Base-by-base conservation (phyloP, 2,329 filamentous ascomycete genomes). In the Cladophialophora exuberans region DNA sequence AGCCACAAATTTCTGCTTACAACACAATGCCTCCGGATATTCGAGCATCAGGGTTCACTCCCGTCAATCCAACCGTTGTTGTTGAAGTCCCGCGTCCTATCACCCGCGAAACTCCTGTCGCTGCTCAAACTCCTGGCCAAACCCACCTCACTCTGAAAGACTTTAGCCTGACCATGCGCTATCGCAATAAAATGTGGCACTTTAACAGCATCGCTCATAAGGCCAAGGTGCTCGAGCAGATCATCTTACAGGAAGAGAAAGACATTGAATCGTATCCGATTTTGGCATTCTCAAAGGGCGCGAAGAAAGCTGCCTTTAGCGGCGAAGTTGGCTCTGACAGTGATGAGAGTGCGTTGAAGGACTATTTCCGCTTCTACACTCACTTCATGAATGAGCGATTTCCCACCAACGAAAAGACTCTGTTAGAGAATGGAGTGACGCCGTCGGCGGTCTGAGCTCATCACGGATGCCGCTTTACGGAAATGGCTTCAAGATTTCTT, bases 361-460 rank as follows among this genome's bases (percentile, higher is more conserved):
- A 56, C 26, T 56, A 56, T 41, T 56, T 56, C 31, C 38, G 41
- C 25, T 50, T 50, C 25, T 55, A 55, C 18, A 49, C 45, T 6
- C 52, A 55, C 28, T 56, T 56, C 33, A 56, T 56, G 53, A 56
- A 45, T 20, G 46, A 56, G 23, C 23, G 53, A 22, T 56, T 56
- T 23, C 53, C 53, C 2, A 20, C 35, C 13, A 56, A 49, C 20
- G 53, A 56, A 26, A 56, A 46, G 46, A 10, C 51, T 15, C 33
- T 56, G 46, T 17, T 56, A 26, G 46, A 56, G 20, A 56, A 56
- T 23, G 53, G 53, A 10, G 53, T 56, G 10, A 45, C 26, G 22
- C 53, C 53, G 4, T 56, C 53, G 15, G 53, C 47, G 44, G 20
- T 3, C 13, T 3, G 5, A 17, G 17, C n/a, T n/a, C n/a, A n/a